Base-by-base conservation (phyloP, 345 rosid genomes). In the Aethionema arabicum region DNA sequence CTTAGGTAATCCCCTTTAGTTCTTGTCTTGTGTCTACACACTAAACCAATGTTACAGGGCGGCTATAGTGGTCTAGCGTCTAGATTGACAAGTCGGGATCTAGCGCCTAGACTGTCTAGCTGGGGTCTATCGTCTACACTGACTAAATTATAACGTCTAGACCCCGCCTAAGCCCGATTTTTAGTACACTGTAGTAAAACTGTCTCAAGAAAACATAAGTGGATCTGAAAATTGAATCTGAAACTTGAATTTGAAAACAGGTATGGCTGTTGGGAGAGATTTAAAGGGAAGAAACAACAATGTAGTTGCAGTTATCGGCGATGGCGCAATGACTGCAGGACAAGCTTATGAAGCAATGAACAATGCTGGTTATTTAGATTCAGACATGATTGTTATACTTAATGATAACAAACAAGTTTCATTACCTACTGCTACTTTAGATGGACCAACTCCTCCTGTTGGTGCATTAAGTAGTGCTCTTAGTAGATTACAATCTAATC, bases 251-350 rank as follows among this genome's bases (percentile, higher is more conserved):
- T 55, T 16, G 38, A 42, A 61, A 57, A 40, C 74, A 92, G 98
- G 98, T 52, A 92, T 92, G 98, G 97, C 98, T 0, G 91, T 89
- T 16, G 97, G 95, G 29, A 80, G 98, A 73, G 98, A 92, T 79
- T 74, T 92, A 36, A 87, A 89, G 54, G 97, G 91, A 65, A 77
- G 78, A 59, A 77, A 61, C 45, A 89, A 89, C 78, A 72, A 82
- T 32, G 95, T 92, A 45, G 74, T 89, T 41, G 85, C 95, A 39
- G 86, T 92, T 52, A 92, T 92, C 14, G 97, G 99, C 16, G 99
- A 93, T 59, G 99, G 97, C 53, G 99, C 99, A 16, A 93, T 93
- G 99, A 93, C 99, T 2, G 99, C 99, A 15, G 99, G 99, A n/a
- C 97, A 93, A 58, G 99, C 99, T 71, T 93, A 85, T 59, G 99